phyloP scores from a whole-genome alignment of 306 rosid species.

The Rubus parviflorus region DNA sequence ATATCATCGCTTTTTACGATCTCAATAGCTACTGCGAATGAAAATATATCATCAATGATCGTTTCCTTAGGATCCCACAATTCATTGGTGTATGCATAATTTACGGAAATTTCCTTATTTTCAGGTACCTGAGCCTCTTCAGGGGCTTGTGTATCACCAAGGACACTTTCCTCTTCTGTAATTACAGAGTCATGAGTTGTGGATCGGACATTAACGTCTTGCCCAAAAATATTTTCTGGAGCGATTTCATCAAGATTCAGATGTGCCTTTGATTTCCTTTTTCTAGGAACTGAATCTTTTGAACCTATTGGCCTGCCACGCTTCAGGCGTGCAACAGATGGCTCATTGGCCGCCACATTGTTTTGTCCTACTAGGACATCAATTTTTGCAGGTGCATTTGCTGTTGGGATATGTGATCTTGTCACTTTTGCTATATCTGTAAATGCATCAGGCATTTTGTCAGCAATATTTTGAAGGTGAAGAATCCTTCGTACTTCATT shows the following conservation, averaged over 20 bases:
- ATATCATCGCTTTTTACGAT: not conserved
- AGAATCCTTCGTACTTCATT: not conserved
- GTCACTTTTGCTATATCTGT: constrained; percentile 1
- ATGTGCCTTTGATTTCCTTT: not conserved
- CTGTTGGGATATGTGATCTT: not conserved
- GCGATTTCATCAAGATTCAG: too few relatives aligned
- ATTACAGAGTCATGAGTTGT: not conserved
- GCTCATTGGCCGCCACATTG: not conserved
- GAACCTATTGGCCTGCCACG: not conserved
- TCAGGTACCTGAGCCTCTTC: not conserved
- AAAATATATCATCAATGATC: too few relatives aligned
- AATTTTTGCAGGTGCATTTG: not conserved
- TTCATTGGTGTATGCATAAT: not conserved
- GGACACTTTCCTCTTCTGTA: not conserved
- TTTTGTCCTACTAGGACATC: not conserved
- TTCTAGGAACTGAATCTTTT: not conserved
- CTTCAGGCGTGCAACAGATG: not conserved
- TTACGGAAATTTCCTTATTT: not conserved
- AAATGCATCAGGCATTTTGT: constrained; percentile 9
- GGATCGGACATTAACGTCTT: too few relatives aligned
- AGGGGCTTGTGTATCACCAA: too few relatives aligned
- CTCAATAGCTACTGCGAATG: not conserved
- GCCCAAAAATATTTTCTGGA: too few relatives aligned
- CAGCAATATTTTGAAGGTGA: not conserved
- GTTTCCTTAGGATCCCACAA: not conserved